These are phyloP conservation scores for Rhododendron kiyosumense DNA, from an alignment of 148 eudicot genomes.

Conservation along the genomic window DNA sequence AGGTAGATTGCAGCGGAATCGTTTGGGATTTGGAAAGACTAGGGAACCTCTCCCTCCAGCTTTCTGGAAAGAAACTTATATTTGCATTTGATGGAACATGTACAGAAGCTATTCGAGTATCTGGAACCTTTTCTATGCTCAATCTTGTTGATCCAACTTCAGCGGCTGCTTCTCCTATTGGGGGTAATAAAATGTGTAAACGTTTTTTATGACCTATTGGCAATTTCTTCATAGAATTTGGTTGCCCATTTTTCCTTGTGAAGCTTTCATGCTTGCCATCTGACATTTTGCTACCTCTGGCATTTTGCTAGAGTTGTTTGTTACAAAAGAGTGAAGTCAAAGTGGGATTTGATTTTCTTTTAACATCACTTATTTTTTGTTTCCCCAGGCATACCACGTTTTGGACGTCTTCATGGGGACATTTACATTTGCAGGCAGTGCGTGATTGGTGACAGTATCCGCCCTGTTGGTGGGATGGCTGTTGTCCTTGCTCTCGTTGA, in stretches of 20 bases:
- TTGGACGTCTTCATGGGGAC: constrained; percentile 95
- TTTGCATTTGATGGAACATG: constrained; percentile 99
- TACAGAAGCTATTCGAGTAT: constrained; percentile 63
- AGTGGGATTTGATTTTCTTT: not conserved
- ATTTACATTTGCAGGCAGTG: constrained; percentile 76
- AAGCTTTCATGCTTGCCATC: not conserved
- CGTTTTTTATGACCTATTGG: not conserved
- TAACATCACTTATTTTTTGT: not conserved
- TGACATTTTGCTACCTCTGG: not conserved
- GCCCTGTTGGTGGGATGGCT: constrained; percentile 91
- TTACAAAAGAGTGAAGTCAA: not conserved
- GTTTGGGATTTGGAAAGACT: constrained; percentile 97
- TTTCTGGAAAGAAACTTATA: constrained; percentile 86
- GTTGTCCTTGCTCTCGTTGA: constrained; percentile 94
- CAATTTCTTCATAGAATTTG: not conserved
- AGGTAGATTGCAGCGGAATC: constrained; percentile 84
- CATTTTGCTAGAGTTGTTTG: not conserved
- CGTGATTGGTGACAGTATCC: constrained; percentile 87
- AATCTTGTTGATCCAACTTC: constrained; percentile 96
- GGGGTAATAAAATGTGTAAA: constrained; percentile 34
- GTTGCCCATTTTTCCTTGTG: not conserved
- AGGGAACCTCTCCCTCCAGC: constrained; percentile 80
- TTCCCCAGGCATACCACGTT: constrained; percentile 85
- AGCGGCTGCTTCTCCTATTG: constrained; percentile 98
- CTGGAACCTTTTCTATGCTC: constrained; percentile 83